phyloP scores from a whole-genome alignment of 208 protist genomes.

The Herpetomonas tarakana region DNA sequence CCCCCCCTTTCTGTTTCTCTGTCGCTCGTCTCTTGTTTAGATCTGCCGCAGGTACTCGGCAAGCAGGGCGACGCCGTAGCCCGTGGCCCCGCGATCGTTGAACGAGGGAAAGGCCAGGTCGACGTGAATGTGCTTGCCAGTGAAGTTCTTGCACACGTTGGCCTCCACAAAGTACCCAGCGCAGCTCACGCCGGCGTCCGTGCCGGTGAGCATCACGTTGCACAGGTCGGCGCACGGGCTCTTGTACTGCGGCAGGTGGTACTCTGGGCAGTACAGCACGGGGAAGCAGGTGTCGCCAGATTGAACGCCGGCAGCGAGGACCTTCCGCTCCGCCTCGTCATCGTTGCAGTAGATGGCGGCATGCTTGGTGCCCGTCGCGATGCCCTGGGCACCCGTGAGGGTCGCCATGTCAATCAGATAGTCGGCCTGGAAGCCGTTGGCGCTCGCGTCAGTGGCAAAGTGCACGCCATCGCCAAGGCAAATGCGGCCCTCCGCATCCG shows the following conservation, averaged over 20 bases:
- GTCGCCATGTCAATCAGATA: slow-evolving; percentile 89
- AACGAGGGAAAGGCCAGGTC: slow-evolving; percentile 83
- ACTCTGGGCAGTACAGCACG: slow-evolving; percentile 87
- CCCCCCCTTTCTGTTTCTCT: too few species aligned
- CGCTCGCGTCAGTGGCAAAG: slow-evolving; percentile 54
- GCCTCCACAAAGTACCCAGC: slow-evolving; percentile 78
- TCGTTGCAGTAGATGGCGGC: slow-evolving; percentile 79
- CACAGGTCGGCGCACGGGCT: slow-evolving; percentile 66
- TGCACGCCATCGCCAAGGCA: slow-evolving; percentile 84
- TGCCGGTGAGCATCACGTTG: slow-evolving; percentile 54
- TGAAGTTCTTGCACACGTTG: slow-evolving; percentile 59
- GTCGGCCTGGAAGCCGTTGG: slow-evolving; percentile 66
- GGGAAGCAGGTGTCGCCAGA: slow-evolving; percentile 79
- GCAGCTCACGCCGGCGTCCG: slow-evolving; percentile 67
- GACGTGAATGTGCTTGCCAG: slow-evolving; percentile 72
- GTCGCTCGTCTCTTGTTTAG: too few species aligned
- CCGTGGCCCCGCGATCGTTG: slow-evolving; percentile 54
- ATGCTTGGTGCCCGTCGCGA: slow-evolving; percentile 74
- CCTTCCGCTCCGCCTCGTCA: slow-evolving; percentile 39
- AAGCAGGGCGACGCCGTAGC: slow-evolving; percentile 73
- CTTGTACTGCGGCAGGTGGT: slow-evolving; percentile 59
- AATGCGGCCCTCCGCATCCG: slow-evolving; percentile 88
- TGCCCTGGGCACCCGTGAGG: slow-evolving; percentile 88
- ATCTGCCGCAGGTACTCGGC: slow-evolving; percentile 40
- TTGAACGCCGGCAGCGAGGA: slow-evolving; percentile 44